Conservation (phyloP, 2,329 filamentous ascomycete species). For the Arthrobotrys sphaeroides region DNA sequence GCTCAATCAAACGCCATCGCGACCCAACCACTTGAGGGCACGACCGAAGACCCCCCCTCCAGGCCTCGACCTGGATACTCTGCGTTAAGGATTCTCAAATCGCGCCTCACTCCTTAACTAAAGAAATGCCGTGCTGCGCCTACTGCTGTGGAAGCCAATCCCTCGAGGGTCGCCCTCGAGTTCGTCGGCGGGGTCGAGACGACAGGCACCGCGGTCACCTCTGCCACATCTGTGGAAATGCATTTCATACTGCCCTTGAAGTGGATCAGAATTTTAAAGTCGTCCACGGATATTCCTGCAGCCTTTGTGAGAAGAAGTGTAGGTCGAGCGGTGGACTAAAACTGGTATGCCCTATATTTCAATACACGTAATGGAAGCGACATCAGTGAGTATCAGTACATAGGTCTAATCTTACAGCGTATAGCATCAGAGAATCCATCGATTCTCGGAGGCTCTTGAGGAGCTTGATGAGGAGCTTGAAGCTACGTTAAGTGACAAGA, state of each 20-base stretch:
- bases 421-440: slow-evolving; percentile 1
- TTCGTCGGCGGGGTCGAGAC: background rate
- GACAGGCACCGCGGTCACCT: background rate
- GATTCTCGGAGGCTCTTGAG: background rate
- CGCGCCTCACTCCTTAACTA: too few relatives aligned
- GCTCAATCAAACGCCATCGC: background rate
- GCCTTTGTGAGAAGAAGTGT: slow-evolving; percentile 6
- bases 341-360: background rate
- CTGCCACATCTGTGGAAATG: slow-evolving; percentile 1
- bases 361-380: background rate
- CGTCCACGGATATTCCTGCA: background rate
- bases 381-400: background rate
- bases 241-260: background rate
- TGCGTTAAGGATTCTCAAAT: background rate
- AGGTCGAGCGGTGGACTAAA: background rate
- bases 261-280: background rate
- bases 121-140: background rate
- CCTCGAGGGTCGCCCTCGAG: background rate
- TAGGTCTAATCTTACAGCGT: background rate
- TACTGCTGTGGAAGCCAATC: background rate
- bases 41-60: too few relatives aligned
- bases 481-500: too few relatives aligned
- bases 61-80: too few relatives aligned
- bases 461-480: background rate
- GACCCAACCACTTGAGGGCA: too few relatives aligned